phyloP scores from a whole-genome alignment of 768 basidiomycete genomes.

The Serendipita sp. region DNA sequence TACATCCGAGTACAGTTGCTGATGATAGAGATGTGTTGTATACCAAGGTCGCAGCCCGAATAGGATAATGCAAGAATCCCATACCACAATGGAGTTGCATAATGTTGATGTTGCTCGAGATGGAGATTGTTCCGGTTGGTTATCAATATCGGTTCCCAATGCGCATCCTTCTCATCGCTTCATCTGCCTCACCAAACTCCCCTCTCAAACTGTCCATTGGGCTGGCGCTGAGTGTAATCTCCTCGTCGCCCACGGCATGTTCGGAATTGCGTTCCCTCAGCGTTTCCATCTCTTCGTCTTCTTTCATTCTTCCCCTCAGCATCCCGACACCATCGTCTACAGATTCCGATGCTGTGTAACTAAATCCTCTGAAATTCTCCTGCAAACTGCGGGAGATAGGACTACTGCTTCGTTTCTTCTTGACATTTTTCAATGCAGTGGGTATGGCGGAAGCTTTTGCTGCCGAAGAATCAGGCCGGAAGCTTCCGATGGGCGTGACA shows the following conservation, averaged over 20 bases:
- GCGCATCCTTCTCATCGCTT: conserved; percentile 5
- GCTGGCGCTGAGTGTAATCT: not conserved
- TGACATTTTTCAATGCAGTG: conserved; percentile 11
- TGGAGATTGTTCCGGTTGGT: too few relatives aligned
- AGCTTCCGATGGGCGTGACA: conserved; percentile 9
- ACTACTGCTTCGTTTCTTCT: conserved; percentile 30
- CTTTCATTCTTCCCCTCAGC: not conserved
- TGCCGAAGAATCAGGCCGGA: conserved; percentile 2
- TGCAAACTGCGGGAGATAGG: conserved; percentile 85
- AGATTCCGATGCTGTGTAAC: conserved; percentile 21
- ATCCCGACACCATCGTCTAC: conserved; percentile 12
- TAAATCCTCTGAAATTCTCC: conserved; percentile 94
- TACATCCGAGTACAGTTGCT: too few relatives aligned
- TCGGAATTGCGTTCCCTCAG: not conserved
- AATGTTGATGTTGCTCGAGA: too few relatives aligned
- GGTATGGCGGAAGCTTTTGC: conserved; percentile 5
- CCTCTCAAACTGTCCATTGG: not conserved
- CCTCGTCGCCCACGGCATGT: conserved; percentile 3
- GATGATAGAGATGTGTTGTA: too few relatives aligned
- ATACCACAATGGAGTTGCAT: too few relatives aligned
- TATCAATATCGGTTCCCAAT: not conserved
- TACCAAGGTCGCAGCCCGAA: too few relatives aligned
- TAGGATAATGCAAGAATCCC: too few relatives aligned
- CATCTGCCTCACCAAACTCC: conserved; percentile 1
- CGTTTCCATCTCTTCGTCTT: not conserved